phyloP scores from a whole-genome alignment of 192 early-diverging fungal genomes.

The Jimgerdemannia flammicorona region DNA sequence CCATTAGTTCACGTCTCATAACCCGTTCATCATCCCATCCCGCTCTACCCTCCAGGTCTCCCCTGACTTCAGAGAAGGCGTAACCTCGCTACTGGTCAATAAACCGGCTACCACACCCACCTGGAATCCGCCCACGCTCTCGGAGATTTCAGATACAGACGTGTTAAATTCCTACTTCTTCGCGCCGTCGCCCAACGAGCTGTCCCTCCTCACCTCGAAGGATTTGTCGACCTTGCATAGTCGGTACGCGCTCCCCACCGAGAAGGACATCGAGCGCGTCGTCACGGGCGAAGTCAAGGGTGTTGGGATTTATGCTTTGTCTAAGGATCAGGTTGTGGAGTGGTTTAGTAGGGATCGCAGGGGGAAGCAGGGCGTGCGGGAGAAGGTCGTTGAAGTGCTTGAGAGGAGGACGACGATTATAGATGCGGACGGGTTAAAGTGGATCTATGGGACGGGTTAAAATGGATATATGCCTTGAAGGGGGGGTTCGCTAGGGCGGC shows the following conservation, averaged over 20 bases:
- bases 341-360: slow-evolving; percentile 56
- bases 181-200: slow-evolving; percentile 13
- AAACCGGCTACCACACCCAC: slow-evolving; percentile 50
- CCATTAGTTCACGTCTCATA: no score
- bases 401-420: slow-evolving; percentile 38
- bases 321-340: slow-evolving; percentile 48
- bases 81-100: slow-evolving; percentile 70
- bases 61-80: slow-evolving; percentile 90
- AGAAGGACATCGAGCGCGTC: slow-evolving; percentile 58
- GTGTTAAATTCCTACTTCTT: slow-evolving; percentile 58
- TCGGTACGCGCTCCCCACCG: slow-evolving; percentile 60
- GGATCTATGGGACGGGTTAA: slow-evolving; percentile 24
- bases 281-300: slow-evolving; percentile 63
- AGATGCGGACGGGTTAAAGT: slow-evolving; percentile 24
- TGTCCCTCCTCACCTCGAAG: slow-evolving; percentile 37
- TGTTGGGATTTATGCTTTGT: slow-evolving; percentile 56
- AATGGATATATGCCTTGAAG: no score
- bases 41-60: slow-evolving; percentile 30
- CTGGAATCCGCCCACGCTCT: slow-evolving; percentile 70
- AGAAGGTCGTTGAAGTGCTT: slow-evolving; percentile 64
- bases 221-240: slow-evolving; percentile 56
- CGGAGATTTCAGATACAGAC: slow-evolving; percentile 41
- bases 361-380: slow-evolving; percentile 63
- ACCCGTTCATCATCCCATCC: not conserved
- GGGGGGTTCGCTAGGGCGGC: no score